These are phyloP conservation scores for Boletus sensibilis DNA, from an alignment of 768 basidiomycete species.

Conservation along the genomic window DNA sequence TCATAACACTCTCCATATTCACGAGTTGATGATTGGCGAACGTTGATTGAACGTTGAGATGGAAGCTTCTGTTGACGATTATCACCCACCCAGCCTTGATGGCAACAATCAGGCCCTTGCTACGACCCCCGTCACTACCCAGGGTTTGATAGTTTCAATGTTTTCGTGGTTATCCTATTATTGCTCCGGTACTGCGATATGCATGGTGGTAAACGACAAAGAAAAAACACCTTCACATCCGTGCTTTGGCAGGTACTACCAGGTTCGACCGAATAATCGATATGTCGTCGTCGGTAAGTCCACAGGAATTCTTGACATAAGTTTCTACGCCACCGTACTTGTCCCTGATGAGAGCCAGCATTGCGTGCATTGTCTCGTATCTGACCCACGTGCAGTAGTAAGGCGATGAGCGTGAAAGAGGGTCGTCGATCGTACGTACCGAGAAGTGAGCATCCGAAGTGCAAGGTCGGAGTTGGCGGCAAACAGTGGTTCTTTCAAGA, in stretches of 20 bases:
- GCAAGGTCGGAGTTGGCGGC: constrained; percentile 72
- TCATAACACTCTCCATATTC: neutral
- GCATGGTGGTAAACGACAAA: neutral
- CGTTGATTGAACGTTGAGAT: neutral
- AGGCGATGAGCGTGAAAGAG: neutral
- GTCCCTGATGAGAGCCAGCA: constrained; percentile 56
- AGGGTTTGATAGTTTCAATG: neutral
- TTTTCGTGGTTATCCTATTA: constrained; percentile 1
- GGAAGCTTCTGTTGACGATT: neutral
- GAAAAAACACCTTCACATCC: constrained; percentile 22
- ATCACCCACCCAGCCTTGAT: neutral
- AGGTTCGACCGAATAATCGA: constrained; percentile 57
- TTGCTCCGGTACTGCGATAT: neutral
- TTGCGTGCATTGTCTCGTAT: constrained; percentile 73
- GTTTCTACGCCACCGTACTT: constrained; percentile 68
- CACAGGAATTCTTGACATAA: constrained; percentile 57
- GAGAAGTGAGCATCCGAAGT: constrained; percentile 80
- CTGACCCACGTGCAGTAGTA: constrained; percentile 35
- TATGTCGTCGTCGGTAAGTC: constrained; percentile 64
- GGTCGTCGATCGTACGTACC: constrained; percentile 39
- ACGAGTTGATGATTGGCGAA: neutral
- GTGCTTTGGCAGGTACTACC: constrained; percentile 35
- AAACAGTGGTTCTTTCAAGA: constrained; percentile 70
- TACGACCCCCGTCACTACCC: neutral
- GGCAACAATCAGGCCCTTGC: neutral